Evolutionary conservation across 805 yeast species (phyloP), one percentile per base, ranked within the genome.

Genomic region (Barnettozyma wickerhamii): DNA sequence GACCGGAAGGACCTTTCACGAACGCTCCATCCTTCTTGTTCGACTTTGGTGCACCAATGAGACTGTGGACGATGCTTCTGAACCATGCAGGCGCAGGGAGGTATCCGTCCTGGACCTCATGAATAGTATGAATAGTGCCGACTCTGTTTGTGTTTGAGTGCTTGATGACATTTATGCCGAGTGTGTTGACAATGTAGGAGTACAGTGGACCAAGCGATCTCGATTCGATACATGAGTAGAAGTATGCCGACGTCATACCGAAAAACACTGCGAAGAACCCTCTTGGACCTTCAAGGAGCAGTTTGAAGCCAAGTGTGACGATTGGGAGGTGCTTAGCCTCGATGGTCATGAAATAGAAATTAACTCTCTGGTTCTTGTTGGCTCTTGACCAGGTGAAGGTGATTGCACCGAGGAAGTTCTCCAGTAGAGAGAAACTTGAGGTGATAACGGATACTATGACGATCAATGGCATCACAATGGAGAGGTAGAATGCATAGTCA

Each of bases 141-240:
- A 60, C 62, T 45, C 63, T 53, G 32, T 60, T 42, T 42, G 58
- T 19, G 46, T 56, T 34, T 42, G 51, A 38, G 42, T 52, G 42
- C 19, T 46, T 50, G 14, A 46, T 45, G 12, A 44, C 48, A 5
- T 51, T 53, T 9, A 53, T 43, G 2, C 55, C 55, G 15, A 52
- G 41, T 4, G 46, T 42, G 20, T 48, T 46, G 29, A 48, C 37
- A 50, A 59, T 31, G 53, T 49, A 34, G 50, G 61, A 38, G 50
- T 61, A 56, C 23, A 70, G 55, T 3, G 75, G 74, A 0, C 75
- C 75, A 9, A 62, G 48, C 2, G 84, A 73, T 26, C 65, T 62
- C 0, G 82, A 74, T 50, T 78, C 83, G 26, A 77, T 56, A 53
- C 86, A 79, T 44, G 74, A 77, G 60, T 79, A 79, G 13, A 75